Conservation (phyloP, 495 filamentous ascomycete species). For the Penicilliopsis zonata region DNA sequence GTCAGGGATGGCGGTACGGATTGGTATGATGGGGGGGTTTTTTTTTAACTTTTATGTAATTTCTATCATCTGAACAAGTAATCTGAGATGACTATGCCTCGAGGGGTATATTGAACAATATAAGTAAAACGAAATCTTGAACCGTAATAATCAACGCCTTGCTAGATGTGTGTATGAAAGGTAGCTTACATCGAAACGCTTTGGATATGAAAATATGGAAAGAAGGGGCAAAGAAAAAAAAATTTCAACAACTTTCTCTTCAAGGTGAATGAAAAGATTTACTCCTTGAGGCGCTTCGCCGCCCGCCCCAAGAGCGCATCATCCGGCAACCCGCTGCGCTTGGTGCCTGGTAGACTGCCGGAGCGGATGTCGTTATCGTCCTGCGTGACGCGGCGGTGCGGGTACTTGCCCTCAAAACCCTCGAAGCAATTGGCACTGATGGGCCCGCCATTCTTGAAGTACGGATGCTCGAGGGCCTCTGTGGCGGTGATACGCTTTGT, state of each 20-base stretch:
- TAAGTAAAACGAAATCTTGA: too few relatives aligned
- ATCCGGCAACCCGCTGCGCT: constrained; percentile 77
- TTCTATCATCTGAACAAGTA: too few relatives aligned
- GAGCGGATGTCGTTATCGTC: constrained; percentile 91
- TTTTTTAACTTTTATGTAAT: too few relatives aligned
- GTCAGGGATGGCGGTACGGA: too few relatives aligned
- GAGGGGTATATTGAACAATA: too few relatives aligned
- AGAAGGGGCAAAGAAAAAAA: neutral
- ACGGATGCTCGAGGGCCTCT: constrained; percentile 75
- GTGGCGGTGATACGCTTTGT: constrained; percentile 76
- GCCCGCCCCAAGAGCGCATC: constrained; percentile 51
- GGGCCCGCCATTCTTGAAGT: constrained; percentile 59
- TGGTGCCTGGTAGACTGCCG: constrained; percentile 81
- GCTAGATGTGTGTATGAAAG: too few relatives aligned
- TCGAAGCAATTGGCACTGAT: constrained; percentile 79
- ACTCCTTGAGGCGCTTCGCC: constrained; percentile 33
- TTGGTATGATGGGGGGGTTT: too few relatives aligned
- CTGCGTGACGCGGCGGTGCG: constrained; percentile 75
- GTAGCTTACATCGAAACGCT: neutral
- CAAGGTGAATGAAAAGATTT: constrained; percentile 5
- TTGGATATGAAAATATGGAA: neutral
- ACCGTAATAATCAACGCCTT: too few relatives aligned
- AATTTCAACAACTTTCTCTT: too few relatives aligned
- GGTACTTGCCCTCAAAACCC: constrained; percentile 76
- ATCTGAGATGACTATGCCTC: too few relatives aligned